Conservation (phyloP, 768 basidiomycete species). For the Trametes cinnabarina region DNA sequence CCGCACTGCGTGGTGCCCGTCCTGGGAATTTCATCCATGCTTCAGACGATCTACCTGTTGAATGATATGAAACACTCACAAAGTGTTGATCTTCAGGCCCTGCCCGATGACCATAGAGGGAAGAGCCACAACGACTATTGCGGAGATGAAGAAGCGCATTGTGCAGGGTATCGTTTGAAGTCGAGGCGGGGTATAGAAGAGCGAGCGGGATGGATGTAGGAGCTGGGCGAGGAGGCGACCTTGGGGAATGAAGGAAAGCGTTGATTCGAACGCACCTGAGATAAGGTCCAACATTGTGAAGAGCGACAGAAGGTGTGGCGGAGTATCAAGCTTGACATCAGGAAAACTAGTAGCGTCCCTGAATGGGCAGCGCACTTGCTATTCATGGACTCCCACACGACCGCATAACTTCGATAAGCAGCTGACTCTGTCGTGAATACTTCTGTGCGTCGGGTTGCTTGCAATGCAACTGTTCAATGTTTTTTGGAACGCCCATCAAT, state of each 20-base stretch:
- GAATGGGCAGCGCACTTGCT: background rate
- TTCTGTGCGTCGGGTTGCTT: no score
- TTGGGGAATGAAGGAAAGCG: background rate
- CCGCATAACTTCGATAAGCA: background rate
- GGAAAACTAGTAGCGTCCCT: background rate
- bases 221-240: background rate
- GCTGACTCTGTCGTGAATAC: no score
- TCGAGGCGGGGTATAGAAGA: slow-evolving; percentile 2
- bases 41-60: background rate
- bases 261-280: background rate
- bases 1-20: slow-evolving; percentile 47
- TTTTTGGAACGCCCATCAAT: no score
- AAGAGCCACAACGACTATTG: slow-evolving; percentile 32
- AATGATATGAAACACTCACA: slow-evolving; percentile 46
- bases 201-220: slow-evolving; percentile 5
- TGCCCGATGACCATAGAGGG: slow-evolving; percentile 37
- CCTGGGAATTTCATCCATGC: slow-evolving; percentile 26
- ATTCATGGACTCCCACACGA: background rate
- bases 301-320: slow-evolving; percentile 5
- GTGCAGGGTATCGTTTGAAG: background rate
- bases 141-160: slow-evolving; percentile 21
- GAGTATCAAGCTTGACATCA: background rate
- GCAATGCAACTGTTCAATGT: no score
- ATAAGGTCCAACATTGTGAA: slow-evolving; percentile 9
- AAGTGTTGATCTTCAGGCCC: slow-evolving; percentile 59